Evolutionary conservation across 2,329 filamentous ascomycete genomes (phyloP).

Genomic region (Hymenoscyphus infarciens): DNA sequence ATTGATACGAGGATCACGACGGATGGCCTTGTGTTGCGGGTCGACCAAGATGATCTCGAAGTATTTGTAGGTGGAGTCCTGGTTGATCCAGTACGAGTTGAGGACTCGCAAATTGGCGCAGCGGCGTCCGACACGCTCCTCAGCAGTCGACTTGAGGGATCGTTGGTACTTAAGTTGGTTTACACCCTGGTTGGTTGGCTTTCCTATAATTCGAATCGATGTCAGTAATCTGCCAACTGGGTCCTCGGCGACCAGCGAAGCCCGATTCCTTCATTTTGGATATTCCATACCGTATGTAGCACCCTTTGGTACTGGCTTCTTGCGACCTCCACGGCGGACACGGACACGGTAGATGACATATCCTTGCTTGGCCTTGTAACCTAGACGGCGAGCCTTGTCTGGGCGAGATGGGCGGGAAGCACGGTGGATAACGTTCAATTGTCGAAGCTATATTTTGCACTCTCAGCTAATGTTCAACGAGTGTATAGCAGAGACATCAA

Average conservation of each 20-base stretch:
- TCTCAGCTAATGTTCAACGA: constrained; percentile 63
- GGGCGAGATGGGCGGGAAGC: constrained; percentile 96
- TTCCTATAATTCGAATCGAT: constrained; percentile 60
- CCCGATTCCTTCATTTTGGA: constrained; percentile 9
- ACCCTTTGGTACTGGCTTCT: constrained; percentile 94
- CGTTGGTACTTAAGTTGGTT: constrained; percentile 99
- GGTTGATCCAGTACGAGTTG: constrained; percentile 99
- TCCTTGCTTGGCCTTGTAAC: constrained; percentile 99
- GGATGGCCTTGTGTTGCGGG: constrained; percentile 99
- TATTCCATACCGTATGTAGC: constrained; percentile 87
- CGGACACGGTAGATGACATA: constrained; percentile 99
- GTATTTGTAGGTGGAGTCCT: constrained; percentile 99
- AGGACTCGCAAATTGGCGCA: constrained; percentile 99
- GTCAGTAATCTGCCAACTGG: neutral
- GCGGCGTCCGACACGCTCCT: constrained; percentile 99
- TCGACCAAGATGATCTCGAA: constrained; percentile 99
- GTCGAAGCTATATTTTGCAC: constrained; percentile 99
- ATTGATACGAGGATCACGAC: constrained; percentile 98
- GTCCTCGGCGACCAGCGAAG: neutral
- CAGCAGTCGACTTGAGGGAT: constrained; percentile 93
- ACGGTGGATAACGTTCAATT: constrained; percentile 99
- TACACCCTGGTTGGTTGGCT: constrained; percentile 99
- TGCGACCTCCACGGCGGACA: constrained; percentile 97
- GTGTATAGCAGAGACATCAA: constrained; percentile 19
- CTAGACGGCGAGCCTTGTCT: constrained; percentile 99